phyloP scores from a whole-genome alignment of 768 basidiomycete species.

The Cubamyces lactineus region DNA sequence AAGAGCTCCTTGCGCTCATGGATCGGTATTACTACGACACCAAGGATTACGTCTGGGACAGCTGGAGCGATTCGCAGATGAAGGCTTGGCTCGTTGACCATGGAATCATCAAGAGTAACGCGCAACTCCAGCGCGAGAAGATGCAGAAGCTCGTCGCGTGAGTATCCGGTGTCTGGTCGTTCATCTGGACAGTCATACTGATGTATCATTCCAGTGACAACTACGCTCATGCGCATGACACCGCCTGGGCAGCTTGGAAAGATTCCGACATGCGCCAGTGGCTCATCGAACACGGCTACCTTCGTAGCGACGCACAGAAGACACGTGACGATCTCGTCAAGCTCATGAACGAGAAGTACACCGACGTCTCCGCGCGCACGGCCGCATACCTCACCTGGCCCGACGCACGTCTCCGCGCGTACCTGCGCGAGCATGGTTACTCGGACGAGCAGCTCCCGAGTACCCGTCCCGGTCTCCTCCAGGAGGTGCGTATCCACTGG shows the following conservation, averaged over 20 bases:
- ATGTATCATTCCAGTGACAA: conserved; percentile 54
- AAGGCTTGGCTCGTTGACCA: conserved; percentile 80
- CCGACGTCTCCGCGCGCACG: conserved; percentile 37
- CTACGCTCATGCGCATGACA: conserved; percentile 63
- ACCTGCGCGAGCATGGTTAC: conserved; percentile 77
- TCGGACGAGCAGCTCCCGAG: conserved; percentile 69
- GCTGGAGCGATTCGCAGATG: conserved; percentile 80
- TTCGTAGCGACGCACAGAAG: conserved; percentile 55
- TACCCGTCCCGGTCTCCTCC: conserved; percentile 75
- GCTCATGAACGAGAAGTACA: conserved; percentile 70
- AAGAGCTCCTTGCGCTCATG: conserved; percentile 68
- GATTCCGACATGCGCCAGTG: conserved; percentile 73
- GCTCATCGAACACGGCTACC: conserved; percentile 74
- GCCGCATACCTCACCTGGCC: conserved; percentile 87
- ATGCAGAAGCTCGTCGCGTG: conserved; percentile 72
- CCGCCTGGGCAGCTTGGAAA: conserved; percentile 69
- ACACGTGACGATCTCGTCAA: conserved; percentile 78
- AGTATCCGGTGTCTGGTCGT: conserved; percentile 29
- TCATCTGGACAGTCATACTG: not conserved
- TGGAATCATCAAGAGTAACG: conserved; percentile 71
- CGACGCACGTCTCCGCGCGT: conserved; percentile 89
- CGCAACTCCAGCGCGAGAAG: conserved; percentile 71
- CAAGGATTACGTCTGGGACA: conserved; percentile 37
- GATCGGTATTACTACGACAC: conserved; percentile 73
- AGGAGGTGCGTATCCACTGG: conserved; percentile 81